These are phyloP conservation scores for Gossypium trilobum DNA, from an alignment of 441 rosid genomes.

Conservation along the genomic window DNA sequence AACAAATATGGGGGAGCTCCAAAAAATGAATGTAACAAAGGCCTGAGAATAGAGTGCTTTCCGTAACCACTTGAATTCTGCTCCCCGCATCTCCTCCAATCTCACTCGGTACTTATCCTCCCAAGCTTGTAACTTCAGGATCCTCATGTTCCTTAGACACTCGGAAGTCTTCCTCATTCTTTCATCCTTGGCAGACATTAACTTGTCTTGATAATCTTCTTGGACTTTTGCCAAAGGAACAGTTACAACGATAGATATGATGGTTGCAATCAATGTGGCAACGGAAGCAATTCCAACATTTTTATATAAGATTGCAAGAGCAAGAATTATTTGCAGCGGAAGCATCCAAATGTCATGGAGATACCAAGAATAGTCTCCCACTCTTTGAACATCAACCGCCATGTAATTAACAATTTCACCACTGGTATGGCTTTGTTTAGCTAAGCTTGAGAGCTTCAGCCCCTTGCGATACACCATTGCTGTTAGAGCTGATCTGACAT, in stretches of 20 bases:
- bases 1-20: constrained; percentile 99
- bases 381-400: constrained; percentile 98
- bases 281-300: constrained; percentile 88
- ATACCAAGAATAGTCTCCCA: constrained; percentile 97
- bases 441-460: constrained; percentile 71
- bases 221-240: constrained; percentile 81
- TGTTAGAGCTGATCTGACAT: constrained; percentile 95
- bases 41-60: constrained; percentile 96
- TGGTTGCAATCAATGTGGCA: constrained; percentile 85
- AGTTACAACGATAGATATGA: constrained; percentile 71
- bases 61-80: constrained; percentile 85
- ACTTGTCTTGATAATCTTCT: constrained; percentile 90
- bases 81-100: constrained; percentile 84
- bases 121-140: constrained; percentile 96
- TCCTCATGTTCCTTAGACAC: constrained; percentile 97
- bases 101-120: constrained; percentile 75
- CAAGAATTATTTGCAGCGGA: constrained; percentile 90
- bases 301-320: constrained; percentile 84
- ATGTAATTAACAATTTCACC: constrained; percentile 96
- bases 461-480: constrained; percentile 93
- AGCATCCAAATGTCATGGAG: constrained; percentile 99
- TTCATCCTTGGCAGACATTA: constrained; percentile 98
- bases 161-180: constrained; percentile 99
- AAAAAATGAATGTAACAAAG: constrained; percentile 84
- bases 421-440: constrained; percentile 83